These are phyloP conservation scores for Auriscalpium microsporum DNA, from an alignment of 768 basidiomycete species.

Conservation along the genomic window DNA sequence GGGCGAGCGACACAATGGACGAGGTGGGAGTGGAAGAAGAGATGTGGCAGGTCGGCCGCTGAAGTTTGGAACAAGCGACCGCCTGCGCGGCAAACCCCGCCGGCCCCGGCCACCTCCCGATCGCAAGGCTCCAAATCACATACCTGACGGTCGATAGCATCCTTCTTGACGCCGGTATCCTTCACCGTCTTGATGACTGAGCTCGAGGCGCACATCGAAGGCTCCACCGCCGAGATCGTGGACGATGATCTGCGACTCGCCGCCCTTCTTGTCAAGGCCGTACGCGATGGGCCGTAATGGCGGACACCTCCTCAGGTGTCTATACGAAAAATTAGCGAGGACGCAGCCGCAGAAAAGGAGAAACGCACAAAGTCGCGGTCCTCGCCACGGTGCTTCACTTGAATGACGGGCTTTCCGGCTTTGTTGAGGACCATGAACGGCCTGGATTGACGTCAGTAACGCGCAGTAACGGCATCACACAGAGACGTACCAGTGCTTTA, in stretches of 20 bases:
- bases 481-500: slow-evolving; percentile 55
- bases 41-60: no score
- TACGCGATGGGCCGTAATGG: slow-evolving; percentile 42
- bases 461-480: no score
- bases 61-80: no score
- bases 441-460: slow-evolving; percentile 5
- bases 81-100: no score
- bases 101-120: no score
- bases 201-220: slow-evolving; percentile 35
- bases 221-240: slow-evolving; percentile 54
- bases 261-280: slow-evolving; percentile 35
- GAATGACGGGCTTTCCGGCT: slow-evolving; percentile 40
- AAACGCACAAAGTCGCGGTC: slow-evolving; percentile 33
- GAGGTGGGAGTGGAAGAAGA: no score
- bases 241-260: slow-evolving; percentile 43
- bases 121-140: no score
- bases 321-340: background rate
- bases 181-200: no score
- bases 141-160: no score
- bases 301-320: slow-evolving; percentile 36
- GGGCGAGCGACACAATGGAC: no score
- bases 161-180: no score
- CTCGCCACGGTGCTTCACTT: slow-evolving; percentile 38
- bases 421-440: slow-evolving; percentile 26
- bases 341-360: background rate